These are phyloP conservation scores for Talaromyces borbonicus DNA, from an alignment of 495 filamentous ascomycete genomes.

Conservation along the genomic window DNA sequence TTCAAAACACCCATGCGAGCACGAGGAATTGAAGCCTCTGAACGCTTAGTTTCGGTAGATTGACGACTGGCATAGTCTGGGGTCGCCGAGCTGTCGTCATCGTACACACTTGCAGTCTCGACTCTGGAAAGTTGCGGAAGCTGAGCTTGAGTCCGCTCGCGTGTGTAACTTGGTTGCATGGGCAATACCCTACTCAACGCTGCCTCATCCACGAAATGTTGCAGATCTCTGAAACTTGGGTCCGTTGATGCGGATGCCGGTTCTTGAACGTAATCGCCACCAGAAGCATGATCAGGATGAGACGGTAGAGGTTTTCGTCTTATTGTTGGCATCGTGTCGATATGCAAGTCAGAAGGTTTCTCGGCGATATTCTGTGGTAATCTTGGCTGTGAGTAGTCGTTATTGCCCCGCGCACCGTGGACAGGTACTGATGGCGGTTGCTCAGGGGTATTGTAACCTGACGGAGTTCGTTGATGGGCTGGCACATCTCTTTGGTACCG, in stretches of 20 bases:
- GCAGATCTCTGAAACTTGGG: conserved; percentile 55
- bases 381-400: neutral
- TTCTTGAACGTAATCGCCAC: conserved; percentile 2
- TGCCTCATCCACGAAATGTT: conserved; percentile 55
- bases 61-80: conserved; percentile 61
- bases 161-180: conserved; percentile 26
- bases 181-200: conserved; percentile 43
- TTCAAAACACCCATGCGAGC: conserved; percentile 77
- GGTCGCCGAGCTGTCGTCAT: conserved; percentile 36
- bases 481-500: neutral
- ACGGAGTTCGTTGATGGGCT: too few relatives aligned
- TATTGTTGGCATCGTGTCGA: conserved; percentile 37
- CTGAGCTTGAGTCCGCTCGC: conserved; percentile 12
- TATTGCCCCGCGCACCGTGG: neutral
- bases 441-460: conserved; percentile 3
- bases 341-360: conserved; percentile 21
- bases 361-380: conserved; percentile 10
- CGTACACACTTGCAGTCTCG: conserved; percentile 41
- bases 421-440: conserved; percentile 3
- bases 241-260: conserved; percentile 17
- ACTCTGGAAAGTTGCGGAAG: conserved; percentile 9
- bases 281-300: conserved; percentile 13
- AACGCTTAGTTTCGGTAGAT: conserved; percentile 51
- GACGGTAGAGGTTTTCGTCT: conserved; percentile 57
- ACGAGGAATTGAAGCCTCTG: conserved; percentile 49